Percentiles rank a stretch among this genome's conserved stretches.
Evolutionary conservation across 768 basidiomycete genomes (phyloP).

Genomic region (Boletus eberwhitei): DNA sequence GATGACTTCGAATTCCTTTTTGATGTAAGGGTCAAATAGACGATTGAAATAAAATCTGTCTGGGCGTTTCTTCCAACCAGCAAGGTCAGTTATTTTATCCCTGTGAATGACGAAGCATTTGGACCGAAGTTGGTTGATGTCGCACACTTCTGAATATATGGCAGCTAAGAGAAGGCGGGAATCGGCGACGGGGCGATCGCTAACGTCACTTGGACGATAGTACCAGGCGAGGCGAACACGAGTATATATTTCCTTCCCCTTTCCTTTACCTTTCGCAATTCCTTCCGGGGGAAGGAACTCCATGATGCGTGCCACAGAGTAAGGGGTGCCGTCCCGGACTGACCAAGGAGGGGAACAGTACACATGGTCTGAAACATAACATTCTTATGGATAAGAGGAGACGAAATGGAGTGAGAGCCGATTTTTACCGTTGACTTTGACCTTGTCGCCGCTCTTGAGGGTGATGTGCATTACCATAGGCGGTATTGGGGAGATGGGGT

Average conservation of each 20-base stretch:
- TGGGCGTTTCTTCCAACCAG: conserved; percentile 89
- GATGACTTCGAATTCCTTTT: conserved; percentile 96
- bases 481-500: conserved; percentile 14
- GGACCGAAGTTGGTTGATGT: conserved; percentile 88
- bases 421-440: conserved; percentile 80
- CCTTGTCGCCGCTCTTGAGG: conserved; percentile 80
- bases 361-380: conserved; percentile 78
- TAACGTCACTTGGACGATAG: conserved; percentile 95
- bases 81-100: conserved; percentile 91
- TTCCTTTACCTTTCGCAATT: conserved; percentile 59
- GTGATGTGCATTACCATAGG: conserved; percentile 39
- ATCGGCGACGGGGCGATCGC: conserved; percentile 87
- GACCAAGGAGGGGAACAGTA: conserved; percentile 95
- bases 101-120: conserved; percentile 93
- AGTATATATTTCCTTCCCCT: conserved; percentile 66
- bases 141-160: conserved; percentile 95
- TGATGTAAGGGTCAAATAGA: conserved; percentile 96
- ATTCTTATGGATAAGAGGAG: conserved; percentile 15
- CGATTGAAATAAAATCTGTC: conserved; percentile 97
- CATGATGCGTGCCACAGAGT: conserved; percentile 95
- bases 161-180: conserved; percentile 90
- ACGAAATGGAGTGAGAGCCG: conserved; percentile 11
- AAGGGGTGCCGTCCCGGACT: conserved; percentile 90
- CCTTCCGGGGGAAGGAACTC: conserved; percentile 87
- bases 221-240: conserved; percentile 94